Evolutionary conservation across 2,329 filamentous ascomycete genomes (phyloP), one percentile per base, ranked within the genome.

Genomic region (Chrysosporium queenslandicum): DNA sequence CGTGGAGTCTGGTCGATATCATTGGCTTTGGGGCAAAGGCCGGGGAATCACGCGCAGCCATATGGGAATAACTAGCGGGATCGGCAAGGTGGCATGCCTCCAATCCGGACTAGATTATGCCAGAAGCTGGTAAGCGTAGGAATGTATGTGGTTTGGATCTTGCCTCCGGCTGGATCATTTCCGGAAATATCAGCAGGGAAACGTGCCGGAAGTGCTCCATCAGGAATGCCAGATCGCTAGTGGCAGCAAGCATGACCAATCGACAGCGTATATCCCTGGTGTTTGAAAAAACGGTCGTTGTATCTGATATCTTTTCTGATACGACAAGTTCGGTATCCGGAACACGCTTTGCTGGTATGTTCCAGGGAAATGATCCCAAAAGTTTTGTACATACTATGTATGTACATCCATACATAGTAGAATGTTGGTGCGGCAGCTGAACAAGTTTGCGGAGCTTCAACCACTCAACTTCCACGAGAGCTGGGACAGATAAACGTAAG

Each of bases 281-380:
- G 18, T 4, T 12, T 5, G 4, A n/a, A 6, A 27, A 27, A 3
- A 14, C 12, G 40, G 21, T 14, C 40, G 29, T 12, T 23, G 2
- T 27, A 3, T 42, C 23, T 29, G 40, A 2, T 42, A 16, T 40
- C 4, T 23, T 23, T 21, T n/a, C 8, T n/a, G 18, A 23, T 21
- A 40, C 37, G 18, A 8, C 37, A 40, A 40, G 18, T 21, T 40
- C 37, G 20, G 37, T 40, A 40, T 40, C 18, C n/a, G 37, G 37
- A 40, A 40, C 37, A 16, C 16, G 9, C 2, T 5, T 37, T 34
- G 11, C 12, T 18, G 14, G 42, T 3, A 14, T 5, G 27, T 9
- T 37, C 45, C 45, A 47, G 27, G 45, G 4, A 47, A 47, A n/a
- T 23, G 12, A 14, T n/a, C n/a, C n/a, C n/a, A n/a, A n/a, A n/a